Evolutionary conservation across 108 stramenopile species (phyloP), one percentile per base, ranked within the genome.

Genomic region (Pseudonitzschia multistriata): DNA sequence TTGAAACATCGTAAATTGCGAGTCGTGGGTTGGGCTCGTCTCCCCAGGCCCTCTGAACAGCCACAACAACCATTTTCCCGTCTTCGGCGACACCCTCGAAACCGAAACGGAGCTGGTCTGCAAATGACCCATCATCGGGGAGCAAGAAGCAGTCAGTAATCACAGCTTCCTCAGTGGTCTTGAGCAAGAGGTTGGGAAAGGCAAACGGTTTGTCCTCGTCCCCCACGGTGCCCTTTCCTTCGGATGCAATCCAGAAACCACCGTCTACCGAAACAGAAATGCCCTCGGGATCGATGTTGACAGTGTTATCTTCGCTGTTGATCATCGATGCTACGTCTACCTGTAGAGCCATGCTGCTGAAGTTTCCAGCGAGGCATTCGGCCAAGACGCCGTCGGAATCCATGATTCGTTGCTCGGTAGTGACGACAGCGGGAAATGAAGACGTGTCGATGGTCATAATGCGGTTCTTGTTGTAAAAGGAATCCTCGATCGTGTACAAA

Each of bases 241-340:
- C 88, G n/a, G 65, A 68, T n/a, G 73, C 88, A 52, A 92, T 53
- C 84, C 82, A 85, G 69, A 84, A 84, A 10, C 72, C 71, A 21
- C 68, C 73, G 27, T 78, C 45, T 5, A 49, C 70, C 19, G 67
- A 66, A 1, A 82, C 74, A 0, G 82, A 70, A 56, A 92, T 85
- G 21, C 91, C 91, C 69, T 92, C 88, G 29, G 35, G 75, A 50
- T 91, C 90, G 42, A 91, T 63, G 71, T 88, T 91, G 64, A 88
- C 87, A 3, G 90, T 85, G 30, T 49, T 68, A 64, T 88, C 90
- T 2, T 64, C 80, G 39, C 88, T 87, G 62, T 84, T 63, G 21
- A 85, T 56, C 13, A 53, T 62, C 28, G 50, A 66, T 8, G 8
- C 10, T 5, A 29, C 31, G 31, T 29, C 56, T 37, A 69, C 62